These are phyloP conservation scores for Leccinum griseonigrum DNA, from an alignment of 1,284 basidiomycete genomes.

Conservation along the genomic window DNA sequence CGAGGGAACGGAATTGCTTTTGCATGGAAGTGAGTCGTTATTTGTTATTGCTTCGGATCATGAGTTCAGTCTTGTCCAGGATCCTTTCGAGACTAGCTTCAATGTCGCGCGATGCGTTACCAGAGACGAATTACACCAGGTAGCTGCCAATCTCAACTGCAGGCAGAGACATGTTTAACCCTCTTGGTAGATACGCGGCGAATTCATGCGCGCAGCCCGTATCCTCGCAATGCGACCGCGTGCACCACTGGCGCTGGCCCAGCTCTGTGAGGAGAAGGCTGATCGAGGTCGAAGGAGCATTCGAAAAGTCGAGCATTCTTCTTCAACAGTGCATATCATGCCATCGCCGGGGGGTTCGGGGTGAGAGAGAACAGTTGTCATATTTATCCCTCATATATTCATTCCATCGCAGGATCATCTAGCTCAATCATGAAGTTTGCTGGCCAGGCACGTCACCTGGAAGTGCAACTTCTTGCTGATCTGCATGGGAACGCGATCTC, in stretches of 20 bases:
- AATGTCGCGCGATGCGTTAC: slow-evolving; percentile 98
- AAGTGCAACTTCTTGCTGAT: slow-evolving; percentile 98
- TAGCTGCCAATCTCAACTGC: slow-evolving; percentile 28
- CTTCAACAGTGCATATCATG: slow-evolving; percentile 95
- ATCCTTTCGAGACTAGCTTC: slow-evolving; percentile 94
- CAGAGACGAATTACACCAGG: slow-evolving; percentile 92
- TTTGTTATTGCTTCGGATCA: slow-evolving; percentile 8
- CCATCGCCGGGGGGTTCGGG: slow-evolving; percentile 94
- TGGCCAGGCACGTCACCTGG: slow-evolving; percentile 94
- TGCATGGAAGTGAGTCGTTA: slow-evolving; percentile 78
- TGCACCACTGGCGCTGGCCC: slow-evolving; percentile 76
- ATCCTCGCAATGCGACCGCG: slow-evolving; percentile 78
- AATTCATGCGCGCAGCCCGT: slow-evolving; percentile 95
- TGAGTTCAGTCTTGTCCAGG: slow-evolving; percentile 46
- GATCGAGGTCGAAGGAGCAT: slow-evolving; percentile 98
- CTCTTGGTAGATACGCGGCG: slow-evolving; percentile 83
- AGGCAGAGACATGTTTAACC: neutral
- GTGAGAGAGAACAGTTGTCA: slow-evolving; percentile 42
- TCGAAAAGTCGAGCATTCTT: slow-evolving; percentile 80
- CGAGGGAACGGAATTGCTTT: slow-evolving; percentile 85
- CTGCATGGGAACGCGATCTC: slow-evolving; percentile 99
- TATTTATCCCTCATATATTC: slow-evolving; percentile 16
- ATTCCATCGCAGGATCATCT: slow-evolving; percentile 73
- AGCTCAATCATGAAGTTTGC: slow-evolving; percentile 99
- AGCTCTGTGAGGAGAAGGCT: slow-evolving; percentile 79